Percentiles rank a stretch among this genome's conserved stretches.
phyloP scores from a whole-genome alignment of 768 basidiomycete genomes.

The Stropharia rugosoannulata region DNA sequence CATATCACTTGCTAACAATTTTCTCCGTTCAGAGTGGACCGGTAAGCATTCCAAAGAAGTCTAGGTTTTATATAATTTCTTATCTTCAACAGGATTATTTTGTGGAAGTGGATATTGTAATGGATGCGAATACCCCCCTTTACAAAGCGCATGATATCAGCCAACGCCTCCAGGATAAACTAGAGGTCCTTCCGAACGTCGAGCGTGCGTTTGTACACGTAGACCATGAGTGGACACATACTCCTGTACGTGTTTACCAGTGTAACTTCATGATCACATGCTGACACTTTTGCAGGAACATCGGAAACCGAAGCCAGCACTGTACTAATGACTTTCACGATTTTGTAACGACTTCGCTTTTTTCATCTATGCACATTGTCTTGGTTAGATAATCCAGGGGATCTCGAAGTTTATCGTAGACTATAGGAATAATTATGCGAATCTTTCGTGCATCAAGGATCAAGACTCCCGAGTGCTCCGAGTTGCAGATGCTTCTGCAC shows the following conservation, averaged over 20 bases:
- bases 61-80: not conserved
- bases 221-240: slow-evolving; percentile 90
- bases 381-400: slow-evolving; percentile 6
- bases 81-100: slow-evolving; percentile 65
- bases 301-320: slow-evolving; percentile 35
- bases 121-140: slow-evolving; percentile 84
- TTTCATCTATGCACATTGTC: not conserved
- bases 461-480: too few relatives aligned
- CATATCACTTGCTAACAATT: slow-evolving; percentile 6
- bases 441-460: not conserved
- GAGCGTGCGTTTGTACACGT: slow-evolving; percentile 95
- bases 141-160: slow-evolving; percentile 88
- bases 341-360: not conserved
- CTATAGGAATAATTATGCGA: slow-evolving; percentile 1
- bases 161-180: slow-evolving; percentile 83
- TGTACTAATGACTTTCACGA: slow-evolving; percentile 13
- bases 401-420: not conserved
- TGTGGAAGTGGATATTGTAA: slow-evolving; percentile 94
- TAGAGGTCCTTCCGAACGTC: slow-evolving; percentile 87
- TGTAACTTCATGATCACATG: not conserved
- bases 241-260: slow-evolving; percentile 34
- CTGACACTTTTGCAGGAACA: slow-evolving; percentile 39
- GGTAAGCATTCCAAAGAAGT: slow-evolving; percentile 29
- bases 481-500: too few relatives aligned
- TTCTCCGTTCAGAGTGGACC: slow-evolving; percentile 60